phyloP scores from a whole-genome alignment of 2,329 filamentous ascomycete genomes.

The Xylariaceae sp. region DNA sequence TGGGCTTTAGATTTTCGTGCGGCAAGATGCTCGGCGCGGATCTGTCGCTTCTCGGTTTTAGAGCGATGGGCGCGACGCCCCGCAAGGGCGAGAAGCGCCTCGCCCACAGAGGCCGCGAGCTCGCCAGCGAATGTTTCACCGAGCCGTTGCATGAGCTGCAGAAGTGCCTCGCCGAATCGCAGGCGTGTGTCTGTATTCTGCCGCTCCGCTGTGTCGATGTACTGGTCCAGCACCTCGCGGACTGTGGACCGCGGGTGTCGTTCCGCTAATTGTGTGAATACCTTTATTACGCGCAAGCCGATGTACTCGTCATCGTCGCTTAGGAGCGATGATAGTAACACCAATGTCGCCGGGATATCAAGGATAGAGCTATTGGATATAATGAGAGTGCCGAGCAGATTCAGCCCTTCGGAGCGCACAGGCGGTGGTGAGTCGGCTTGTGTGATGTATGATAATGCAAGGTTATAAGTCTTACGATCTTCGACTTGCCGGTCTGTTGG shows the following conservation, averaged over 20 bases:
- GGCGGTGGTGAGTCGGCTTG: conserved; percentile 67
- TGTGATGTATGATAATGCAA: conserved; percentile 69
- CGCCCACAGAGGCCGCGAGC: conserved; percentile 56
- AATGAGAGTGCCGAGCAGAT: conserved; percentile 65
- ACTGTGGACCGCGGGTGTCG: conserved; percentile 67
- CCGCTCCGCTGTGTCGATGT: conserved; percentile 68
- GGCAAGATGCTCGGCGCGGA: conserved; percentile 54
- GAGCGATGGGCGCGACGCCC: conserved; percentile 66
- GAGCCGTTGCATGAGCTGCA: conserved; percentile 67
- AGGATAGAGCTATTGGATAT: conserved; percentile 60
- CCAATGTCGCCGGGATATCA: conserved; percentile 69
- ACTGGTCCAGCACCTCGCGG: conserved; percentile 69
- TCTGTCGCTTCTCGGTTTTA: conserved; percentile 63
- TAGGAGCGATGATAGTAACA: conserved; percentile 68
- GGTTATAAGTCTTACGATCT: conserved; percentile 65
- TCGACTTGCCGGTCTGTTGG: conserved; percentile 58
- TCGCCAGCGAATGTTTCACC: conserved; percentile 62
- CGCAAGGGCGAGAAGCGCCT: conserved; percentile 67
- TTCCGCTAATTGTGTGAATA: conserved; percentile 66
- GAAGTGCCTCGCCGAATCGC: conserved; percentile 70
- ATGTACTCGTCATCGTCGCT: conserved; percentile 74
- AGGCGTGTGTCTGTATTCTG: conserved; percentile 66
- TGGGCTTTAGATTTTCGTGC: conserved; percentile 44
- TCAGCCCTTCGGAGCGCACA: conserved; percentile 69
- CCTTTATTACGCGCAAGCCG: conserved; percentile 69